A percentile compares a stretch with the other conserved stretches of the same genome.
Conservation (phyloP, 2,329 filamentous ascomycete genomes). For the Calonectria ilicicola region DNA sequence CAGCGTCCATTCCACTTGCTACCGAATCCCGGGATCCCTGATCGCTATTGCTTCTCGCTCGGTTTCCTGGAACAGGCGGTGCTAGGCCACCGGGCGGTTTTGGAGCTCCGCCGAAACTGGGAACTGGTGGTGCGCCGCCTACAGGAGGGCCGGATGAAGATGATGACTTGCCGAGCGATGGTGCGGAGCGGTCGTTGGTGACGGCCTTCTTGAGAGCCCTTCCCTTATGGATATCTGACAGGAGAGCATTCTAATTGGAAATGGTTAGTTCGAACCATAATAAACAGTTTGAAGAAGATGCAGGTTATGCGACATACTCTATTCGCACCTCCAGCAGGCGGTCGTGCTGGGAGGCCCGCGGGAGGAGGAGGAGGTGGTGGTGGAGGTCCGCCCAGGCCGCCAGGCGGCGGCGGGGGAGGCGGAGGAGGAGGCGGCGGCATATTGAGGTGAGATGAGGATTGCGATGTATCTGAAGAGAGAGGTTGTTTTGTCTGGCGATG, state of each 20-base stretch:
- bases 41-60: slow-evolving; percentile 88
- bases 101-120: slow-evolving; percentile 62
- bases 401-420: slow-evolving; percentile 75
- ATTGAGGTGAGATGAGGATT: slow-evolving; percentile 14
- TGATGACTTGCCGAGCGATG: slow-evolving; percentile 62
- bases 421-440: slow-evolving; percentile 73
- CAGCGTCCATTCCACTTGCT: slow-evolving; percentile 62
- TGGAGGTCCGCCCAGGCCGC: slow-evolving; percentile 72
- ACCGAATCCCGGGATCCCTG: slow-evolving; percentile 62
- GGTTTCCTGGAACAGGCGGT: slow-evolving; percentile 77
- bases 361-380: slow-evolving; percentile 71
- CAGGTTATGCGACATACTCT: slow-evolving; percentile 66
- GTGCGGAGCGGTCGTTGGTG: slow-evolving; percentile 93
- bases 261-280: slow-evolving; percentile 18
- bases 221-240: slow-evolving; percentile 90
- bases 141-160: slow-evolving; percentile 68
- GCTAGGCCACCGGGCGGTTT: slow-evolving; percentile 73
- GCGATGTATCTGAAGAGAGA: slow-evolving; percentile 27
- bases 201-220: slow-evolving; percentile 83
- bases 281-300: neutral
- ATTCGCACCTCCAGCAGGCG: slow-evolving; percentile 58
- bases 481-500: slow-evolving; percentile 28
- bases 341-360: slow-evolving; percentile 68
- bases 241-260: slow-evolving; percentile 77
- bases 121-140: slow-evolving; percentile 85